These are phyloP conservation scores for Chenopodium berlandieri DNA, from an alignment of 148 eudicot species.

Conservation along the genomic window DNA sequence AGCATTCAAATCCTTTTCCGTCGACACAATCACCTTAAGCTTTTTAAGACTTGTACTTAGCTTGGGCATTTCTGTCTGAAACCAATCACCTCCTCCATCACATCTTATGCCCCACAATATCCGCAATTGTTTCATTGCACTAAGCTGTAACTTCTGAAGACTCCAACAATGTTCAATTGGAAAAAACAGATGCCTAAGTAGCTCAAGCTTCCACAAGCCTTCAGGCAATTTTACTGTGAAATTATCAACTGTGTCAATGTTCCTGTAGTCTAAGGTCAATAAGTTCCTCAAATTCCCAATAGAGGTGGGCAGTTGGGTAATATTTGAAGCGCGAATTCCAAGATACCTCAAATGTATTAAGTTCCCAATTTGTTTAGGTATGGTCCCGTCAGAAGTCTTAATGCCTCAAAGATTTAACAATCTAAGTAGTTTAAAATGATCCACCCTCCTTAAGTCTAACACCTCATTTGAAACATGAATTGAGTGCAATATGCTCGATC, in stretches of 20 bases:
- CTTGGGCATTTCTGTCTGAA: too few relatives aligned
- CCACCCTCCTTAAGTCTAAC: too few relatives aligned
- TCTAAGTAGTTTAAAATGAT: background rate
- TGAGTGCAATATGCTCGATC: background rate
- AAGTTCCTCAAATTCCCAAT: slow-evolving; percentile 15
- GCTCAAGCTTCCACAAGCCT: background rate
- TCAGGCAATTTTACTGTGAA: too few relatives aligned
- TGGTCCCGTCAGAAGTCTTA: background rate
- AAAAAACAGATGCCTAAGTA: slow-evolving; percentile 26
- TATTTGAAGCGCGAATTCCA: slow-evolving; percentile 15
- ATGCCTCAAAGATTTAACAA: slow-evolving; percentile 20
- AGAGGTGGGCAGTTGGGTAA: slow-evolving; percentile 12
- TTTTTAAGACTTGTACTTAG: too few relatives aligned
- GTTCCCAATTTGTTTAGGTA: slow-evolving; percentile 18
- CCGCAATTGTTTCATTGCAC: background rate
- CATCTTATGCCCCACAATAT: slow-evolving; percentile 25
- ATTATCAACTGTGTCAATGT: background rate
- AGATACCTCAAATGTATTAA: slow-evolving; percentile 23
- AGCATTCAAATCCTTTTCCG: too few relatives aligned
- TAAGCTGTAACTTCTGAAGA: background rate
- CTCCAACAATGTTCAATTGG: slow-evolving; percentile 6
- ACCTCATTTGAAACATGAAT: too few relatives aligned
- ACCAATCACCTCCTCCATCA: background rate
- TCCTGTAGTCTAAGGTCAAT: slow-evolving; percentile 28
- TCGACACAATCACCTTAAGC: too few relatives aligned